These are phyloP conservation scores for Monilinia vaccinii-corymbosi DNA, from an alignment of 2,329 filamentous ascomycete species.

Conservation along the genomic window DNA sequence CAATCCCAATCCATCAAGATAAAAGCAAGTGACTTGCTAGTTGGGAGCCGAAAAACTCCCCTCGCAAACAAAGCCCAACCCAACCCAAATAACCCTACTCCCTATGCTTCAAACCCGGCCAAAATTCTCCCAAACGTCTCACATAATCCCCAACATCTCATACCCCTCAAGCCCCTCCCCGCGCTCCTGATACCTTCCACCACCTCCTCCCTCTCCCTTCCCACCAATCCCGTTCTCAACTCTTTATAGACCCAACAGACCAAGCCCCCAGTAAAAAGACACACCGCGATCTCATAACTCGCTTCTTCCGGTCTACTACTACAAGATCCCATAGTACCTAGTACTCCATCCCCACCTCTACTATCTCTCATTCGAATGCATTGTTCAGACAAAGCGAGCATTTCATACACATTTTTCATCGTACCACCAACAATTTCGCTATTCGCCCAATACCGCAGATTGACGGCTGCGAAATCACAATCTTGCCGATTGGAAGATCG, in stretches of 20 bases:
- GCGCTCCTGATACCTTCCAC: constrained; percentile 19
- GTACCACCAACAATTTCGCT: constrained; percentile 19
- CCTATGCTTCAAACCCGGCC: constrained; percentile 16
- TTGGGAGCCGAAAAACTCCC: too few relatives aligned
- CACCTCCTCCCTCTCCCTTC: constrained; percentile 11
- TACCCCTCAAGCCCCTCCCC: constrained; percentile 18
- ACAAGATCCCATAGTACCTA: background rate
- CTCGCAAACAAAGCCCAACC: background rate
- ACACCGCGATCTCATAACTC: constrained; percentile 21
- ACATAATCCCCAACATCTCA: constrained; percentile 26
- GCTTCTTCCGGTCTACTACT: background rate
- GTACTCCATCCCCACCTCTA: background rate
- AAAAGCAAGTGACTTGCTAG: too few relatives aligned
- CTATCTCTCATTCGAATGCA: background rate
- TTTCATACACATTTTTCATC: constrained; percentile 21
- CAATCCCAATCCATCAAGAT: too few relatives aligned
- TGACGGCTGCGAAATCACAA: constrained; percentile 23
- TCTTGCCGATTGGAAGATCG: constrained; percentile 21
- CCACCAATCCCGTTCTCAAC: constrained; percentile 11
- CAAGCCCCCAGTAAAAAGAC: constrained; percentile 25
- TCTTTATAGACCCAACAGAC: constrained; percentile 27
- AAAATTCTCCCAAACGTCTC: constrained; percentile 25
- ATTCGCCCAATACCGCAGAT: constrained; percentile 26
- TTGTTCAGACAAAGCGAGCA: background rate
- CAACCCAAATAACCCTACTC: background rate